Conservation (phyloP, 306 rosid species). For the Alnus rubra region DNA sequence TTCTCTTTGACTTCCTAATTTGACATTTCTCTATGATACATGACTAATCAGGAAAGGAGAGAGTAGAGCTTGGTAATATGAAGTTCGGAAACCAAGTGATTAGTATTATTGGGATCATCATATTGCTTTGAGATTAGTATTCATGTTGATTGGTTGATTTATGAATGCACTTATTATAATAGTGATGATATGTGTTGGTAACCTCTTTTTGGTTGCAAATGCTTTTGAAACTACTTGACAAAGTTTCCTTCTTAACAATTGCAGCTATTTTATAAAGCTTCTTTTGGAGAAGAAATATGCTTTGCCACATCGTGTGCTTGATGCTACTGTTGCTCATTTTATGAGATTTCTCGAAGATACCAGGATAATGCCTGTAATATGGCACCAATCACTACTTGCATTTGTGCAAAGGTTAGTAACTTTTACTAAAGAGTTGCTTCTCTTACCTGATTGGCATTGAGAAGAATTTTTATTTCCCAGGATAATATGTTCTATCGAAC, state of each 20-base stretch:
- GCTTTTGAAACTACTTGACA: conserved; percentile 23
- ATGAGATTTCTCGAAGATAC: conserved; percentile 68
- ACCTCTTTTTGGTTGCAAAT: background rate
- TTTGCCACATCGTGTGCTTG: conserved; percentile 83
- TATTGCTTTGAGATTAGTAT: background rate
- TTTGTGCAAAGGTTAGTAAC: conserved; percentile 78
- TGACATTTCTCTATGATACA: background rate
- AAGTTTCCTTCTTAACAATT: conserved; percentile 27
- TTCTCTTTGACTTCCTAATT: background rate
- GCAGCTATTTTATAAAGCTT: conserved; percentile 94
- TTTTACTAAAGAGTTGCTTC: background rate
- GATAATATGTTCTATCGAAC: background rate
- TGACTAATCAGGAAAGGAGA: no score
- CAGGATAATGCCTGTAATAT: conserved; percentile 89
- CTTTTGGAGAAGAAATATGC: conserved; percentile 93
- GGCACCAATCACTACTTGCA: conserved; percentile 97
- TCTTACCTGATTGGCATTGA: background rate
- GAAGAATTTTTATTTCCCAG: background rate
- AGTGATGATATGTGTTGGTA: background rate
- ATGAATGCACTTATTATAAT: conserved; percentile 1
- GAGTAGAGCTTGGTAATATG: background rate
- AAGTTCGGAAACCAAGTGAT: background rate
- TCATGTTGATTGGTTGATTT: background rate
- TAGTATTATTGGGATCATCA: background rate
- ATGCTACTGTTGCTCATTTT: conserved; percentile 77